Base-by-base conservation (phyloP, 2,329 filamentous ascomycete species). In the Claviceps paspali region DNA sequence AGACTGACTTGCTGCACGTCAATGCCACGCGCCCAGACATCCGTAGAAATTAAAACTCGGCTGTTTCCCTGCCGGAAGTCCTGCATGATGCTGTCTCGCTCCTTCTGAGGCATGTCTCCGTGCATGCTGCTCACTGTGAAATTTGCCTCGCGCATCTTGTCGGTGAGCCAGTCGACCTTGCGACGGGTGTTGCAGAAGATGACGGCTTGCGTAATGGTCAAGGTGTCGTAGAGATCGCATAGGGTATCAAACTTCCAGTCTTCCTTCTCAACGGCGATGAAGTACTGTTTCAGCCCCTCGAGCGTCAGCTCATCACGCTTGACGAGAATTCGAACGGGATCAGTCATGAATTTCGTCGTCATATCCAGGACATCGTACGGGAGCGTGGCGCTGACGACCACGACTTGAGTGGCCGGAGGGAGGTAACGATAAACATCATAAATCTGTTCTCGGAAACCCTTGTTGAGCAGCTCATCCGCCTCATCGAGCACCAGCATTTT, bases 241-340 rank as follows among this genome's bases (percentile, higher is more conserved):
- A 98, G 77, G 3, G 91, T 98, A 59, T 98, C 91, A 50, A 98
- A 94, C 62, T 98, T 98, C 91, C 91, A 98, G 58, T 96, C 91
- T 61, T 98, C 91, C 68, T 95, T 96, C 63, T 98, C 91, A 15
- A 96, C 91, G 2, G 91, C 91, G 52, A 98, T 96, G 58, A 95
- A 98, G 68, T 95, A 98, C 60, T 98, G 91, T 67, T 96, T 96
- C 36, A 98, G 70, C 40, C 91, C 91, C 64, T 96, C 91, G 35
- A 98, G 76, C 2, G 91, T 98, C 68, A 98, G 66, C 60, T 98
- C 91, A 61, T 96, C 91, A 79, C 87, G 87, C 76, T 96, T 95
- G 59, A 96, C 88, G 19, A 96, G 73, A 53, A 96, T 93, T 47
- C 88, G 82, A 32, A 95, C 88, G 1, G 88, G 88, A 52, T 96